These are phyloP conservation scores for Naganishia randhawae DNA, from an alignment of 768 basidiomycete species.

Conservation along the genomic window DNA sequence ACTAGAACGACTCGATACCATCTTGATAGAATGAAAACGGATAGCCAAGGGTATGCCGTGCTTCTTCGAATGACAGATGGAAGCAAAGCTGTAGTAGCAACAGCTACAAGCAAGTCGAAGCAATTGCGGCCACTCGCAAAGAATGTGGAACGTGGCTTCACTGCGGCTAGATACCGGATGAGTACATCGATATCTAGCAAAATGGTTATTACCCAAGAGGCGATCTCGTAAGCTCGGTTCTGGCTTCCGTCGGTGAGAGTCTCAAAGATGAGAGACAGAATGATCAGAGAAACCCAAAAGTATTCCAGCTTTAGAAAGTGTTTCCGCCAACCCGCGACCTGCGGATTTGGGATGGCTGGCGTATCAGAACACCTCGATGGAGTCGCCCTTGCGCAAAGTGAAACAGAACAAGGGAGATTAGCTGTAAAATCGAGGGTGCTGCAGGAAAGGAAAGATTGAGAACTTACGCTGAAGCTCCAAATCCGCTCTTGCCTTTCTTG, in stretches of 20 bases:
- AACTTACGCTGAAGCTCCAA: constrained; percentile 63
- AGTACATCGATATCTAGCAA: constrained; percentile 86
- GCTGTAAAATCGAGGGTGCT: neutral
- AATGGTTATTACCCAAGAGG: constrained; percentile 72
- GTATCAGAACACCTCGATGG: neutral
- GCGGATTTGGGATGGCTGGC: too few relatives aligned
- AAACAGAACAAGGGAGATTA: neutral
- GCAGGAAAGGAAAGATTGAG: neutral
- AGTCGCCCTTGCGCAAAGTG: neutral
- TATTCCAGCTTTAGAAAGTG: constrained; percentile 62
- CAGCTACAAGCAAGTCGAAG: constrained; percentile 71
- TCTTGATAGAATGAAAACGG: constrained; percentile 74
- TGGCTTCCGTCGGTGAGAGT: neutral
- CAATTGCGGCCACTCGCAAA: constrained; percentile 61
- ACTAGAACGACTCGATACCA: constrained; percentile 90
- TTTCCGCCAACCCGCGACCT: constrained; percentile 12
- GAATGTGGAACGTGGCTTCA: constrained; percentile 81
- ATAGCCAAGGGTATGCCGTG: constrained; percentile 77
- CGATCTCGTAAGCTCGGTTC: constrained; percentile 44
- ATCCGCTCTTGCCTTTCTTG: constrained; percentile 78
- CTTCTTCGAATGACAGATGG: constrained; percentile 70
- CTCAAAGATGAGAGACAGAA: neutral
- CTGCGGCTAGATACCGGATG: constrained; percentile 63
- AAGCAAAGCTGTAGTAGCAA: constrained; percentile 74
- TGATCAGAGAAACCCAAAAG: constrained; percentile 60